Percentiles rank a stretch among this genome's conserved stretches.
phyloP scores from a whole-genome alignment of 306 rosid species.

The Ceratonia siliqua region DNA sequence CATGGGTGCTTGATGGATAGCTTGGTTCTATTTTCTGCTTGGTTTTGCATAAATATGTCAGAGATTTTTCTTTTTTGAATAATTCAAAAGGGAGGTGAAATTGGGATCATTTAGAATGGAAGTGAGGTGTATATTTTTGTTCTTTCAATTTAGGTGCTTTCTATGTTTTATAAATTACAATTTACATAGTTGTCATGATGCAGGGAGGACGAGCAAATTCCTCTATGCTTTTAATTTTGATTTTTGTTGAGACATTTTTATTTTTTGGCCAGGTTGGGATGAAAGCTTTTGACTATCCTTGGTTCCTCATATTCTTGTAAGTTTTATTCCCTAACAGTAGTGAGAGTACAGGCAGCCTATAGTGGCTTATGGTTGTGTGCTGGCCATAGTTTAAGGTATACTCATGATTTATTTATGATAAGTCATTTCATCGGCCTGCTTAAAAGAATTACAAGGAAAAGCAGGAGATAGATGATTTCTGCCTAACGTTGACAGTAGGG shows the following conservation, averaged over 20 bases:
- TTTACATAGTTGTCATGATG: neutral
- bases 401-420: neutral
- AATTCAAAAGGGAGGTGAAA: neutral
- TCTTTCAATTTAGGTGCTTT: neutral
- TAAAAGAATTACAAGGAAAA: neutral
- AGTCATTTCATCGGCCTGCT: neutral
- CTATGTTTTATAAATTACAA: neutral
- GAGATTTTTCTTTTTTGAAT: neutral
- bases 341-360: neutral
- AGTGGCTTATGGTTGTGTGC: neutral
- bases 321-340: neutral
- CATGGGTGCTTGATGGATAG: neutral
- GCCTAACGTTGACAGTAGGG: conserved; percentile 10
- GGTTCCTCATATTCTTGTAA: neutral
- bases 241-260: neutral
- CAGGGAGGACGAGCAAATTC: neutral
- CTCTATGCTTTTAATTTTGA: neutral
- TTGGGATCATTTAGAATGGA: neutral
- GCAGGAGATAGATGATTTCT: conserved; percentile 5
- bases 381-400: neutral
- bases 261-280: neutral
- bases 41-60: conserved; percentile 6
- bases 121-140: neutral
- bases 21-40: neutral
- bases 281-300: neutral